Evolutionary conservation across 257 asterid species (phyloP), one percentile per base, ranked within the genome.

Genomic region (Ehretia macrophylla): DNA sequence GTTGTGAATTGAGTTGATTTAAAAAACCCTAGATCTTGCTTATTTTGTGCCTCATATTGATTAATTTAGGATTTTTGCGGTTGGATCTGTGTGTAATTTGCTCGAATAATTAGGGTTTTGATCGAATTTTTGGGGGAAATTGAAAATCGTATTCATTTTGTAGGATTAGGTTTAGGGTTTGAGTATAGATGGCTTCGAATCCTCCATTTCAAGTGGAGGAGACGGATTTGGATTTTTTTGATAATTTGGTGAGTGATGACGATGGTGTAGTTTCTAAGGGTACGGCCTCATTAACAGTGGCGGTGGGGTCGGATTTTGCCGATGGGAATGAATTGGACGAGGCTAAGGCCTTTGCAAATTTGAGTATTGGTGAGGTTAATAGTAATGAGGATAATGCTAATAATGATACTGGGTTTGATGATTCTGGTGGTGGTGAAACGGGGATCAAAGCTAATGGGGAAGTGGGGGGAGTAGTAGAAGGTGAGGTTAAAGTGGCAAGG

Each of bases 151-250:
- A 11, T 38, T 5, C 6, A 38, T 38, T 38, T 38, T 38, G 44
- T 38, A 38, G 44, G 47, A 42, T 42, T 42, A 10, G 62, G 64
- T 68, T 50, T 59, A 60, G 74, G 75, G 72, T 76, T 74, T 74
- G 79, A 60, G 76, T 72, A 53, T 44, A 59, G 51, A 91, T 91
- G 98, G 96, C 98, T 64, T 83, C 93, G 52, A 77, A 77, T 85
- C 97, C 95, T 89, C 99, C 95, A 80, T 84, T 83, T 62, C 56
- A 63, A 82, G 79, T 86, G 92, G 99, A 93, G 96, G 99, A 78
- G 68, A 81, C 94, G 17, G 99, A 93, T 73, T 95, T 85, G 76
- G 97, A 85, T 74, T 93, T 93, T 67, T 93, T 93, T 52, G 97
- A 93, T 66, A 86, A 93, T 49, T 79, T 92, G 81, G 99, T 86